Percentiles rank a stretch among this genome's conserved stretches.
Evolutionary conservation across 2,329 filamentous ascomycete genomes (phyloP).

Genomic region (Cercospora zeae-maydis): DNA sequence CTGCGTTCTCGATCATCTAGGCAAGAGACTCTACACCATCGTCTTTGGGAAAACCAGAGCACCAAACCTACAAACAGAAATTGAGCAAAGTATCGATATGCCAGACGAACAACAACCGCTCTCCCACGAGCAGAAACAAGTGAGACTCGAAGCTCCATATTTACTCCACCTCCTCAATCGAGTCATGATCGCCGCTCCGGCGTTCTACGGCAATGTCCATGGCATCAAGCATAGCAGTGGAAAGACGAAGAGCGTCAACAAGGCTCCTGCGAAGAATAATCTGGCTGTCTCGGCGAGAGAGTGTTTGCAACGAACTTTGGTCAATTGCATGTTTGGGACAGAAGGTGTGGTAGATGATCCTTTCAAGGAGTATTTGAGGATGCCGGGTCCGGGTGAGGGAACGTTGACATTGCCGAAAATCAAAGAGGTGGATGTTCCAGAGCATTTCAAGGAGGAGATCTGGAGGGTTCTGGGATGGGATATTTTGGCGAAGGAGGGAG

Average conservation of each 20-base stretch:
- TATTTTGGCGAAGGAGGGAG: constrained; percentile 36
- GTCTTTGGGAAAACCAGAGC: constrained; percentile 37
- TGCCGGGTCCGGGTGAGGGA: constrained; percentile 34
- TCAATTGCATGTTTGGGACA: constrained; percentile 44
- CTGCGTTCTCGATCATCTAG: constrained; percentile 40
- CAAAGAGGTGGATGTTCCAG: constrained; percentile 42
- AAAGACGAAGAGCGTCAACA: constrained; percentile 31
- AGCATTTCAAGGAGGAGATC: constrained; percentile 56
- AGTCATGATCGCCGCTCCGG: constrained; percentile 40
- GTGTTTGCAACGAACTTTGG: constrained; percentile 44
- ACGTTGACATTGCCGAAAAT: constrained; percentile 35
- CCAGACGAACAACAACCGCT: constrained; percentile 20
- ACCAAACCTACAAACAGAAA: constrained; percentile 26
- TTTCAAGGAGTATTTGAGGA: constrained; percentile 42
- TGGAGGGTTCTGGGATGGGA: constrained; percentile 60
- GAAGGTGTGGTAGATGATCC: constrained; percentile 36
- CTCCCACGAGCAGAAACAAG: constrained; percentile 22
- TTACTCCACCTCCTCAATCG: constrained; percentile 42
- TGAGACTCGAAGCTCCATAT: constrained; percentile 41
- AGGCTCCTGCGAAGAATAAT: constrained; percentile 31
- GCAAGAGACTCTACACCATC: constrained; percentile 39
- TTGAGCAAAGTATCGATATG: constrained; percentile 18
- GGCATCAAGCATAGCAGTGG: constrained; percentile 12
- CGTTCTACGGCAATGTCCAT: constrained; percentile 31
- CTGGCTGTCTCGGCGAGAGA: constrained; percentile 41